Evolutionary conservation across 192 early-diverging fungal species (phyloP), one percentile per base, ranked within the genome.

Genomic region (Coemansia sp.): DNA sequence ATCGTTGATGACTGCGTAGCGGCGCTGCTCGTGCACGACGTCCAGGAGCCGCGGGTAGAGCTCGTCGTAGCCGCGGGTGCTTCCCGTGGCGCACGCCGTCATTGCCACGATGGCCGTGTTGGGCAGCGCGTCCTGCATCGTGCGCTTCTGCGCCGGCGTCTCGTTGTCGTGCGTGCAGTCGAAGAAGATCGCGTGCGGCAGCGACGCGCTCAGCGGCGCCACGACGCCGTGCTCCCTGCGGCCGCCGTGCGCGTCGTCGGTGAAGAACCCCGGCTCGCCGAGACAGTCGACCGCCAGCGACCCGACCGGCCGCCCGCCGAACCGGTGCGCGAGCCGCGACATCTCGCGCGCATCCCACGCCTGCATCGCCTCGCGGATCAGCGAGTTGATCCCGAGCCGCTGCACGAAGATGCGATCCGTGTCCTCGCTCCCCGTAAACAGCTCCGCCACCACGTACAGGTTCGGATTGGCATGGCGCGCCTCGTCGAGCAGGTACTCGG

Each of bases 141-240:
- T 88, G 60, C 96, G 86, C 57, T 94, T 95, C 73, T 99, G 94
- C 22, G 91, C 86, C 2, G 98, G 98, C 2, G 92, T 93, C 78
- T 98, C 94, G 73, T 99, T 99, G 79, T 99, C 98, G 64, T 99
- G 98, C 12, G 98, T 98, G 85, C 96, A 98, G 77, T 99, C 98
- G 90, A 98, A 98, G 74, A 99, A 97, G 10, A 99, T 85, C 7
- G 95, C 94, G 67, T 98, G 96, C 5, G 96, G 94, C 17, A 78
- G 78, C 8, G 93, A 93, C 12, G 91, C 95, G 38, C 85, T 84
- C 13, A 96, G 74, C 16, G 93, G 85, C 11, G 93, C 87, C 5
- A 97, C 76, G 45, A 89, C 51, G 38, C 83, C 79, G 48, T 76
- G 62, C 2, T 83, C 56, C 5, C 69, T 66, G 6, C 68, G 63